Base-by-base conservation (phyloP, 2,329 filamentous ascomycete species). In the Remersonia thermophila region DNA sequence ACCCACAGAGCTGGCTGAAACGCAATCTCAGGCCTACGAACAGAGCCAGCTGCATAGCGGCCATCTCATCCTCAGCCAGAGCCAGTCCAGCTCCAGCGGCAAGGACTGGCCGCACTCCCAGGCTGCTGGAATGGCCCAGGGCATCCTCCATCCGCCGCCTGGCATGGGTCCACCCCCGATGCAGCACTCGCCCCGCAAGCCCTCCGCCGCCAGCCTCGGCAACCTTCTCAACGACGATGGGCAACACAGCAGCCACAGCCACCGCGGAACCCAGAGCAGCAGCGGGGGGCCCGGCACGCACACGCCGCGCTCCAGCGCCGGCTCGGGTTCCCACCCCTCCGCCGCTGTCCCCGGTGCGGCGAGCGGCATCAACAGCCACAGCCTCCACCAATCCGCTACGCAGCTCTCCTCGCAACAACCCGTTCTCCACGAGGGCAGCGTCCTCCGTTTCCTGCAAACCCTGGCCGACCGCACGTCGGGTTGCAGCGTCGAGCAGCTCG, bases 401-500 rank as follows among this genome's bases (percentile, higher is more conserved):
- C 55, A 55, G 15, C 61, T 61, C 17, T 59, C 59, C 2, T 67
- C 65, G 10, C 65, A 65, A 25, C 59, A 63, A 23, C 57, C 67
- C 14, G 56, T 69, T 27, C 45, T 68, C 3, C 55, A 66, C 20
- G 65, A 70, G 10, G 51, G 51, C 0, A 64, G 71, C 20, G 62
- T 85, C 16, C 56, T 63, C 2, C 55, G 62, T 6, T 69, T 93
- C 37, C 67, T 85, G 38, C 55, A 66, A 1, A 65, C 74, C 27
- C 62, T 94, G 25, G 77, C 79, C 0, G 60, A 71, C 18, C 66
- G 69, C 30, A 89, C 83, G 2, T 78, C 74, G 14, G 84, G 83
- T 1, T 83, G 83, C 55, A 83, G 80, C 0, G 83, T 98, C 35
- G 91, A 98, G 60, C 89, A 98, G 57, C 65, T 98, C 14, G 89